Base-by-base conservation (phyloP, 768 basidiomycete species). In the Leccinum aurantiacum region DNA sequence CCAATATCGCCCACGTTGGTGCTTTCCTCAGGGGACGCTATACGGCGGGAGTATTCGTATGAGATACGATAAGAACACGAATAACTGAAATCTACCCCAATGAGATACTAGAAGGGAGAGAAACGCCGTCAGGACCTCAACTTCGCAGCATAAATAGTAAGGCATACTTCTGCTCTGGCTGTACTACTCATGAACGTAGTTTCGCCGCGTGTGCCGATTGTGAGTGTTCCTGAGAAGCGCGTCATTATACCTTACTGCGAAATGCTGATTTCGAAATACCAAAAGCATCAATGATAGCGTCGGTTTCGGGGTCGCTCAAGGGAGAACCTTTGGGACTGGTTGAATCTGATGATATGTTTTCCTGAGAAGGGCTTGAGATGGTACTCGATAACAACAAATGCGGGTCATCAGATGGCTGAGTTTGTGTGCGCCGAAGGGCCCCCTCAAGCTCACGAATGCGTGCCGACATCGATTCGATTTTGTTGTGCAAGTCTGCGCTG, bases 401-500 rank as follows among this genome's bases (percentile, higher is more conserved):
- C 2, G 80, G 77, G 9, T 80, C 73, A 59, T 79, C 78, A 0
- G 83, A 80, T 10, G 81, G 73, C 6, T 77, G 71, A 13, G 78
- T 72, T 60, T 86, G 86, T 41, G 85, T 68, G 15, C 62, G 71
- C 19, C 77, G 76, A 35, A 90, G 79, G 1, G 82, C 87, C 17
- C 76, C 77, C 70, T 91, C 89, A 0, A 90, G 80, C 47, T 82
- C 80, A 31, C 81, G 82, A 57, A 86, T 83, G n/a, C 87, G 83
- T 6, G 75, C 68, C 48, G 78, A 74, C 49, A 88, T 76, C 0
- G 71, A 66, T 41, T 86, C 87, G 6, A 89, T 84, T 62, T 82
- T 81, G 53, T 83, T 82, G 70, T 91, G 87, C 8, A 91, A 77
- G 59, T 91, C 87, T 63, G 85, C 84, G 1, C 87, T 90, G 64